A percentile compares a stretch with the other conserved stretches of the same genome.
Evolutionary conservation across 805 yeast genomes (phyloP).

Genomic region (Candida ortonii): DNA sequence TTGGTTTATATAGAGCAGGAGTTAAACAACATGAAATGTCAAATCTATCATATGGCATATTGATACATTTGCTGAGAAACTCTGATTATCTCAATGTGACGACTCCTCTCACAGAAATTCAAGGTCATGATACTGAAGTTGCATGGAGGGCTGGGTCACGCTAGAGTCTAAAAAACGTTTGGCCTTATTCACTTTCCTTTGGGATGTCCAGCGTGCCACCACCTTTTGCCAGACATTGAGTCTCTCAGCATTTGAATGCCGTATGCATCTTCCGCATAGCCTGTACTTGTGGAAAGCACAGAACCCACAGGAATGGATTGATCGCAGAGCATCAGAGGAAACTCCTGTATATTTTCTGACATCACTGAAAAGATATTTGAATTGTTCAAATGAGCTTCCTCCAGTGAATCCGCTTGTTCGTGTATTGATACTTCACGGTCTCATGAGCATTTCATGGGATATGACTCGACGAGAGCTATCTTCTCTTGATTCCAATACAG

Average conservation of each 20-base stretch:
- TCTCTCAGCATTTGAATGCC: slow-evolving; percentile 16
- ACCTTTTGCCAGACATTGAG: slow-evolving; percentile 11
- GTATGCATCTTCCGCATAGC: slow-evolving; percentile 11
- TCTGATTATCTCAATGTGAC: slow-evolving; percentile 7
- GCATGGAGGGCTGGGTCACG: slow-evolving; percentile 12
- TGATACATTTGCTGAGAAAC: slow-evolving; percentile 12
- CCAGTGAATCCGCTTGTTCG: slow-evolving; percentile 6
- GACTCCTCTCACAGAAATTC: slow-evolving; percentile 1
- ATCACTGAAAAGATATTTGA: slow-evolving; percentile 8
- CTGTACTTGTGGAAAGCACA: slow-evolving; percentile 13
- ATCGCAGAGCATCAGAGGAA: slow-evolving; percentile 2
- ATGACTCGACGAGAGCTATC: too few relatives aligned
- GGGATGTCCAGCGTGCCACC: slow-evolving; percentile 16
- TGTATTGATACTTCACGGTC: slow-evolving; percentile 15
- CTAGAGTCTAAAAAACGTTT: slow-evolving; percentile 16
- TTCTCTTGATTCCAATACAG: too few relatives aligned
- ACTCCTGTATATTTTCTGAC: slow-evolving; percentile 6
- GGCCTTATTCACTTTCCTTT: slow-evolving; percentile 10
- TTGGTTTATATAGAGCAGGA: slow-evolving; percentile 10
- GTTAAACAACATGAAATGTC: slow-evolving; percentile 12
- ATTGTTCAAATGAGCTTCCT: slow-evolving; percentile 3
- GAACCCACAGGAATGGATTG: slow-evolving; percentile 4
- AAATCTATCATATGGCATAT: slow-evolving; percentile 7
- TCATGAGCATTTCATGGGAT: slow-evolving; percentile 15
- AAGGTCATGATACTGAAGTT: too few relatives aligned